These are phyloP conservation scores for Coemansia sp. DNA, from an alignment of 192 early-diverging fungal species.

Conservation along the genomic window DNA sequence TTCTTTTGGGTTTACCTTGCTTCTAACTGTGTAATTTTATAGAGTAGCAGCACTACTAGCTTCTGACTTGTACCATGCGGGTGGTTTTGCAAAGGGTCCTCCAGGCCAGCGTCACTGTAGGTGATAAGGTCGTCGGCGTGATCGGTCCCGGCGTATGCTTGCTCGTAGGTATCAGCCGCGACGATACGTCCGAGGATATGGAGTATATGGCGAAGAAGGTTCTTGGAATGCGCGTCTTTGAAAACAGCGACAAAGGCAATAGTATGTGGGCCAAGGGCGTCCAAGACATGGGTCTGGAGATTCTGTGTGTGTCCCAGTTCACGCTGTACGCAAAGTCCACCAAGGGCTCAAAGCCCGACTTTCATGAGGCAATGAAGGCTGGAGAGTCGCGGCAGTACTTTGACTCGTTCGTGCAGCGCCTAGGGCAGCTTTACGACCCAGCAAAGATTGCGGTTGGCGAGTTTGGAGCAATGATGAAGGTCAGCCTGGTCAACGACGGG, in stretches of 20 bases:
- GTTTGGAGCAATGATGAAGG: constrained; percentile 98
- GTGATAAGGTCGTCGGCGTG: constrained; percentile 67
- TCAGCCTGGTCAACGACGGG: constrained; percentile 83
- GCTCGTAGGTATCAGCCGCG: constrained; percentile 64
- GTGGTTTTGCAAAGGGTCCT: constrained; percentile 65
- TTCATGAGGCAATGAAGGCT: constrained; percentile 84
- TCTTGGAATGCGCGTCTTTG: constrained; percentile 73
- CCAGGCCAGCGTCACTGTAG: constrained; percentile 69
- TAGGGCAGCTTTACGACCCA: constrained; percentile 62
- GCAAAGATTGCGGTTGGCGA: constrained; percentile 74
- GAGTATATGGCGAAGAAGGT: constrained; percentile 87
- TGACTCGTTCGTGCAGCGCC: constrained; percentile 64
- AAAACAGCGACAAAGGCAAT: constrained; percentile 55
- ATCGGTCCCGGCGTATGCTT: constrained; percentile 81
- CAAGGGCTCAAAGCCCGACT: constrained; percentile 90
- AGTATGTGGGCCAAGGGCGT: constrained; percentile 81
- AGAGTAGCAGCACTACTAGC: too few relatives aligned
- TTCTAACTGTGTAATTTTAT: background rate
- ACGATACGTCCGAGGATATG: constrained; percentile 73
- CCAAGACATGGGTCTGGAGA: constrained; percentile 67
- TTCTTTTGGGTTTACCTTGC: background rate
- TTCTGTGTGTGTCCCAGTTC: constrained; percentile 92
- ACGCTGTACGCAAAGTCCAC: constrained; percentile 80
- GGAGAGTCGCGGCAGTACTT: constrained; percentile 70
- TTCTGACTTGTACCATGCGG: constrained; percentile 62